phyloP scores from a whole-genome alignment of 2,329 filamentous ascomycete genomes.

The Cladophialophora psammophila region DNA sequence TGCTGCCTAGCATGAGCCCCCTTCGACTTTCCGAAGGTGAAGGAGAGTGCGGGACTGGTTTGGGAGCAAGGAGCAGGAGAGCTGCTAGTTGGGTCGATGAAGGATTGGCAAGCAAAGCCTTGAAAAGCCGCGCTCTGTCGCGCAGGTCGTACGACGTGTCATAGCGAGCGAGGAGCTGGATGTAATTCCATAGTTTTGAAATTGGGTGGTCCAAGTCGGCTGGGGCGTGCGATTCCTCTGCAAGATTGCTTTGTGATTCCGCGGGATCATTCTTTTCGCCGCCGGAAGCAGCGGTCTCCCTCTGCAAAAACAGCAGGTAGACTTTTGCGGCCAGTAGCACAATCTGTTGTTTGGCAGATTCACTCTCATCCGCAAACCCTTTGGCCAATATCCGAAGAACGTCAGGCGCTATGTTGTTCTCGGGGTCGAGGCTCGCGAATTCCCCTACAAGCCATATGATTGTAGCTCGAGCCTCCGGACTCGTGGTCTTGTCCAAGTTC shows the following conservation, averaged over 20 bases:
- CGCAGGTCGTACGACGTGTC: slow-evolving; percentile 95
- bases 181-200: slow-evolving; percentile 81
- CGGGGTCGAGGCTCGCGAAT: slow-evolving; percentile 79
- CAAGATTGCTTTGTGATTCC: slow-evolving; percentile 42
- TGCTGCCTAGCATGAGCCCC: slow-evolving; percentile 79
- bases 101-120: slow-evolving; percentile 78
- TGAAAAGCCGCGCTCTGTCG: slow-evolving; percentile 88
- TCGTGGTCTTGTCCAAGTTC: slow-evolving; percentile 86
- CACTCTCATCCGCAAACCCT: slow-evolving; percentile 82
- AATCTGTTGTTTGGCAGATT: slow-evolving; percentile 88
- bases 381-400: slow-evolving; percentile 87
- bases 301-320: slow-evolving; percentile 81
- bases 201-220: slow-evolving; percentile 64
- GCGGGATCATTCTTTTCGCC: slow-evolving; percentile 37
- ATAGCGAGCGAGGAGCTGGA: slow-evolving; percentile 84
- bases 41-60: slow-evolving; percentile 88
- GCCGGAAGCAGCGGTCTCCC: slow-evolving; percentile 33
- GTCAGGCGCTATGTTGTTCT: slow-evolving; percentile 91
- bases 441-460: slow-evolving; percentile 98
- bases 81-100: slow-evolving; percentile 81
- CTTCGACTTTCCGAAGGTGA: slow-evolving; percentile 86
- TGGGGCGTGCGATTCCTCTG: slow-evolving; percentile 39
- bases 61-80: slow-evolving; percentile 88
- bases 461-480: slow-evolving; percentile 86
- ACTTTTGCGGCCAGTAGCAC: slow-evolving; percentile 94